Percentiles rank a stretch among this genome's conserved stretches.
phyloP scores from a whole-genome alignment of 768 basidiomycete species.

The Boletus pseudo-olivaceus region DNA sequence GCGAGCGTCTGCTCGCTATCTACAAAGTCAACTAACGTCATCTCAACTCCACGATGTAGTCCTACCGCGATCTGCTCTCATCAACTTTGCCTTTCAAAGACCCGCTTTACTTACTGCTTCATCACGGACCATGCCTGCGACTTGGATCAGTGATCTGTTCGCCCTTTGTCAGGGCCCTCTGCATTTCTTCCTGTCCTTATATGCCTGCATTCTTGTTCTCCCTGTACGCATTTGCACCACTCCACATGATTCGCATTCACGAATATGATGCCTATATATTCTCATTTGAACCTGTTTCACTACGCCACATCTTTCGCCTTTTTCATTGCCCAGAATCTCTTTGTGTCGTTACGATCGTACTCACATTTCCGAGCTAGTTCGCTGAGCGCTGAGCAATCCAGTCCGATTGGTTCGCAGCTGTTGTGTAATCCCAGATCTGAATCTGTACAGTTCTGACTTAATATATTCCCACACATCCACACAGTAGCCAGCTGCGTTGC shows the following conservation, averaged over 20 bases:
- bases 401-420: not conserved
- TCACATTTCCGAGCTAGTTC: not conserved
- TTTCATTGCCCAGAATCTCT: not conserved
- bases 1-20: slow-evolving; percentile 19
- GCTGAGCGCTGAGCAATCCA: slow-evolving; percentile 2
- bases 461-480: slow-evolving; percentile 28
- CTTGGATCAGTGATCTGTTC: slow-evolving; percentile 26
- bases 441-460: slow-evolving; percentile 33
- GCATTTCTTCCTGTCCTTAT: slow-evolving; percentile 17
- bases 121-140: slow-evolving; percentile 31
- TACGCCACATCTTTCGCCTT: not conserved
- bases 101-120: slow-evolving; percentile 14
- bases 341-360: slow-evolving; percentile 2
- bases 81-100: slow-evolving; percentile 17
- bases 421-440: slow-evolving; percentile 5
- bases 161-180: slow-evolving; percentile 2
- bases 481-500: not conserved
- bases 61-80: slow-evolving; percentile 21
- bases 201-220: slow-evolving; percentile 26
- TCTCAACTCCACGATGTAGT: slow-evolving; percentile 30
- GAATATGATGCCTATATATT: slow-evolving; percentile 14
- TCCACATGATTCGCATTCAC: slow-evolving; percentile 19
- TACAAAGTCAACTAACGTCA: slow-evolving; percentile 20
- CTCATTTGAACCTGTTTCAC: slow-evolving; percentile 9
- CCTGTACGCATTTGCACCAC: slow-evolving; percentile 15